Evolutionary conservation across 371 early-diverging fungal genomes (phyloP).

Genomic region (Rhizomucor pusillus): DNA sequence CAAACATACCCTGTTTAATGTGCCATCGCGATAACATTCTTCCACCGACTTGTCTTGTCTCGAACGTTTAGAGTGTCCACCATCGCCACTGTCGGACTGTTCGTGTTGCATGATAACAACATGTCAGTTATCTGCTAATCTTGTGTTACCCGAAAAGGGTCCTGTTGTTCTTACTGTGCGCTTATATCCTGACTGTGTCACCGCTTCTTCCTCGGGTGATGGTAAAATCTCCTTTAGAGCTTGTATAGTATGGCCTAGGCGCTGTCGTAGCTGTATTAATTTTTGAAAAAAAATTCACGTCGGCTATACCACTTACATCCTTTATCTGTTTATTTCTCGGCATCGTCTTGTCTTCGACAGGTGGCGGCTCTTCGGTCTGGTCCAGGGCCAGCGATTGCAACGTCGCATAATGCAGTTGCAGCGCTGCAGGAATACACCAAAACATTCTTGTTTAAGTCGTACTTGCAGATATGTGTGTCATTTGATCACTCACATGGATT

Average conservation of each 20-base stretch:
- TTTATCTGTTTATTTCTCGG: constrained; percentile 19
- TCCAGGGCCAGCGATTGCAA: constrained; percentile 61
- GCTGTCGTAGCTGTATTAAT: not conserved
- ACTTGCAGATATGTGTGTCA: not conserved
- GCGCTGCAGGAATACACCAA: constrained; percentile 24
- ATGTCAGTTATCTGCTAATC: too few relatives aligned
- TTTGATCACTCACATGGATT: constrained; percentile 66
- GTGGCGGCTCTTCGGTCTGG: constrained; percentile 7
- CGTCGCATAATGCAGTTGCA: constrained; percentile 62
- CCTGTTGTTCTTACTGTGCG: not conserved
- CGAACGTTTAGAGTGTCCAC: not conserved
- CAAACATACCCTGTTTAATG: constrained; percentile 9
- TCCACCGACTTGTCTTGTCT: constrained; percentile 9
- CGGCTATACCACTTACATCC: constrained; percentile 10
- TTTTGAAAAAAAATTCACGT: too few relatives aligned
- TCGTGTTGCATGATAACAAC: not conserved
- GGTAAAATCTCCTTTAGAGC: not conserved
- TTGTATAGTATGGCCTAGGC: constrained; percentile 5
- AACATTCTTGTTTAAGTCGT: not conserved
- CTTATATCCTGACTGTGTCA: not conserved
- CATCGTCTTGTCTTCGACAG: constrained; percentile 17
- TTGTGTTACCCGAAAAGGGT: not conserved
- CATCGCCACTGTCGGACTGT: not conserved
- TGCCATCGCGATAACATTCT: constrained; percentile 5
- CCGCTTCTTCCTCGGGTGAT: constrained; percentile 1